Conservation (phyloP, 163 green algal species). For the Coccomyxa subellipsoidea region DNA sequence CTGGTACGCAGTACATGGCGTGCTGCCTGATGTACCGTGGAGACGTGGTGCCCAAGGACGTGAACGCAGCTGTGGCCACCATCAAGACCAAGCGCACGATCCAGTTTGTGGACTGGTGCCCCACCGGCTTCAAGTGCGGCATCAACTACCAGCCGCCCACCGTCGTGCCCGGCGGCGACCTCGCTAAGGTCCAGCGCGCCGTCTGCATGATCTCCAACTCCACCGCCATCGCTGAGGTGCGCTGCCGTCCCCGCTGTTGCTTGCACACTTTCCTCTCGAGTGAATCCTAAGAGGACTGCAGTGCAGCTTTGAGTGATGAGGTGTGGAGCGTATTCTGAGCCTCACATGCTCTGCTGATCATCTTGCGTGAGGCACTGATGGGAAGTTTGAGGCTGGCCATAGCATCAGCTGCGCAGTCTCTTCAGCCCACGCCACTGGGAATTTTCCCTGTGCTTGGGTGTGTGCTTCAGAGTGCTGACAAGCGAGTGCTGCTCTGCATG, state of each 20-base stretch:
- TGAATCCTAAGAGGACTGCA: no score
- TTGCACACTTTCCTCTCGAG: no score
- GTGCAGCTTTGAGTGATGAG: no score
- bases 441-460: no score
- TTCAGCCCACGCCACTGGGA: no score
- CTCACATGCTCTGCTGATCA: no score
- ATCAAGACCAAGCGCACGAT: conserved; percentile 99
- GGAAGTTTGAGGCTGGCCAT: no score
- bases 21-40: conserved; percentile 99
- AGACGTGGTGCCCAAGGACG: conserved; percentile 97
- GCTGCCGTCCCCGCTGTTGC: not conserved
- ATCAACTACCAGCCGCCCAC: conserved; percentile 99
- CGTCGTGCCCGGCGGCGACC: conserved; percentile 93
- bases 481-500: not conserved
- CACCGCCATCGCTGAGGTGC: conserved; percentile 93
- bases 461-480: no score
- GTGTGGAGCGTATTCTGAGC: no score
- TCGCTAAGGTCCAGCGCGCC: conserved; percentile 98
- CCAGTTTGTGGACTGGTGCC: conserved; percentile 95
- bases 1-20: conserved; percentile 84
- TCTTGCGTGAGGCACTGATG: no score
- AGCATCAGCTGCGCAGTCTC: no score
- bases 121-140: conserved; percentile 92
- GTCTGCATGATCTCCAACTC: conserved; percentile 99
- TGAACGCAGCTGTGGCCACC: conserved; percentile 94